A percentile compares a stretch with the other conserved stretches of the same genome.
Conservation (phyloP, 495 filamentous ascomycete species). For the Lepraria neglecta region DNA sequence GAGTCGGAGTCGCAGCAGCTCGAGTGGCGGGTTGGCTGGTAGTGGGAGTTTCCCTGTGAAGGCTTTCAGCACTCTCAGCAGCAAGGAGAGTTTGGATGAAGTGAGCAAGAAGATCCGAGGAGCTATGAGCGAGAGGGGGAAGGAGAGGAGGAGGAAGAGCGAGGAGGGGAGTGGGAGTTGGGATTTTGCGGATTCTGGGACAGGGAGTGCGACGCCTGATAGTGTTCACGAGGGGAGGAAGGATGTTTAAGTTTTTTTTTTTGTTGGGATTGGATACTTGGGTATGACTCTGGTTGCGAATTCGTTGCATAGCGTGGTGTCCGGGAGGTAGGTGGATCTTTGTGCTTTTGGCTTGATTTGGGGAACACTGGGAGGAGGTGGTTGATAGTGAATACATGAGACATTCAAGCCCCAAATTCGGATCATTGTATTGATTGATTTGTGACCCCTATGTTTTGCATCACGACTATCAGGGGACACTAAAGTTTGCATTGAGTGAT, state of each 20-base stretch:
- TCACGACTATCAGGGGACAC: no score
- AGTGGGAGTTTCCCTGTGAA: slow-evolving; percentile 59
- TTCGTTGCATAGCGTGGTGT: slow-evolving; percentile 6
- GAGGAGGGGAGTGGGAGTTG: slow-evolving; percentile 40
- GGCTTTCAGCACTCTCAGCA: slow-evolving; percentile 65
- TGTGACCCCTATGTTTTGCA: no score
- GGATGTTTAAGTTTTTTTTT: slow-evolving; percentile 30
- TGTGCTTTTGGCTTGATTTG: background rate
- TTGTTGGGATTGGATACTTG: background rate
- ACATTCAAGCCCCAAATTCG: no score
- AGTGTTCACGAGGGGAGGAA: slow-evolving; percentile 39
- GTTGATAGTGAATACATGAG: no score
- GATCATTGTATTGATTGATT: no score
- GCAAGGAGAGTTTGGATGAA: slow-evolving; percentile 67
- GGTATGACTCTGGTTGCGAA: no score
- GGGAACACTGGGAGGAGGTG: no score
- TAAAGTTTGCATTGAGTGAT: no score
- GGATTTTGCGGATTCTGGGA: slow-evolving; percentile 43
- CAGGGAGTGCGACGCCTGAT: slow-evolving; percentile 37
- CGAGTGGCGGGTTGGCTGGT: slow-evolving; percentile 51
- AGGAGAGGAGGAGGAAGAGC: slow-evolving; percentile 63
- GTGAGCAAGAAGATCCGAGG: slow-evolving; percentile 80
- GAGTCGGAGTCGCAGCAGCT: slow-evolving; percentile 64
- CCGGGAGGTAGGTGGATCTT: background rate
- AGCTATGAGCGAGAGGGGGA: slow-evolving; percentile 79